Conservation (phyloP, 352 stramenopile species). For the Phytophthora kernoviae region DNA sequence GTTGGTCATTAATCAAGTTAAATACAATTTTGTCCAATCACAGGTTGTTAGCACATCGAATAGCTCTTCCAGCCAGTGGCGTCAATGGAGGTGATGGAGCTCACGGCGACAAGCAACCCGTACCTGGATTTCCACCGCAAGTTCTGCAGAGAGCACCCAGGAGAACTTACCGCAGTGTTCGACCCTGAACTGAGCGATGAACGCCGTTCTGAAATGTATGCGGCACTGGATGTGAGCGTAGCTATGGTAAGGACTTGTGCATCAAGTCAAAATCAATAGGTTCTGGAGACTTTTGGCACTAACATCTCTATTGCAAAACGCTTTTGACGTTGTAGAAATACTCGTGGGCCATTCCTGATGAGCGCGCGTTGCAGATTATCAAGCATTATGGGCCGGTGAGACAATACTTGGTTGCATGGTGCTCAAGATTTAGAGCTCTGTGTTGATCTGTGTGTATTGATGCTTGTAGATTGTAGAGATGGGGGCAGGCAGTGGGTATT, state of each 20-base stretch:
- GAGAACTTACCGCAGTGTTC: slow-evolving; percentile 77
- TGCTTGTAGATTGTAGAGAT: slow-evolving; percentile 87
- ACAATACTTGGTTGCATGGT: neutral
- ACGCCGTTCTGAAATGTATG: slow-evolving; percentile 69
- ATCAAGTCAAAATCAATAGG: neutral
- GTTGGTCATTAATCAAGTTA: slow-evolving; percentile 23
- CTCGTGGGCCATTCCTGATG: slow-evolving; percentile 92
- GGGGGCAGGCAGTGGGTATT: slow-evolving; percentile 91
- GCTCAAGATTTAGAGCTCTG: neutral
- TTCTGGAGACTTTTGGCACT: neutral
- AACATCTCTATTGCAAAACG: slow-evolving; percentile 6
- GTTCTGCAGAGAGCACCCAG: slow-evolving; percentile 58
- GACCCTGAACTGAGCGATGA: slow-evolving; percentile 73
- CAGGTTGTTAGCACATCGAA: neutral
- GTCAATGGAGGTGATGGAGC: slow-evolving; percentile 36
- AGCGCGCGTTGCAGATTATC: slow-evolving; percentile 88
- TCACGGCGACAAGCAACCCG: slow-evolving; percentile 75
- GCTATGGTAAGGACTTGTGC: slow-evolving; percentile 62
- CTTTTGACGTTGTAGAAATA: slow-evolving; percentile 69
- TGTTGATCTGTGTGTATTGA: slow-evolving; percentile 6
- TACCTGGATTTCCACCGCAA: slow-evolving; percentile 82
- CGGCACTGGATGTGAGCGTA: slow-evolving; percentile 72
- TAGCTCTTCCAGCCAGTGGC: slow-evolving; percentile 21
- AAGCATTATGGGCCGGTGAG: slow-evolving; percentile 88
- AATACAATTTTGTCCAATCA: slow-evolving; percentile 30